Percentiles rank a stretch among this genome's conserved stretches.
phyloP scores from a whole-genome alignment of 2,329 filamentous ascomycete species.

The Aspergillus ochraceus region DNA sequence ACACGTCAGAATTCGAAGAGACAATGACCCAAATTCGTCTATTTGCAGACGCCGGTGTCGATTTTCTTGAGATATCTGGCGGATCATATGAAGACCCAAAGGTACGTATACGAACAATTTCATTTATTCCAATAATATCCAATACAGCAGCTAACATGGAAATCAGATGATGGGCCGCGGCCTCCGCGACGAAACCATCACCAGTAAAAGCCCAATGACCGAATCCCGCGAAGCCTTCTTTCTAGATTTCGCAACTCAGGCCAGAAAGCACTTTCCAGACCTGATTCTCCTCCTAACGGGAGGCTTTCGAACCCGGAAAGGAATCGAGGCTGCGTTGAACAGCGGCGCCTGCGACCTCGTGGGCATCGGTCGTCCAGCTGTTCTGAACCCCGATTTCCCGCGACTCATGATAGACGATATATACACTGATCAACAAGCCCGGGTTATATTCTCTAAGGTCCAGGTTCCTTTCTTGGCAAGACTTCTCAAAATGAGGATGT shows the following conservation, averaged over 20 bases:
- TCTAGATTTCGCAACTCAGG: conserved; percentile 56
- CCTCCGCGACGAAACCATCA: background rate
- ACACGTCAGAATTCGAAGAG: conserved; percentile 32
- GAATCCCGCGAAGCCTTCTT: conserved; percentile 62
- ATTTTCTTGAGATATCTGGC: conserved; percentile 67
- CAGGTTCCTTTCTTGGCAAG: background rate
- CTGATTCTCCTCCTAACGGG: conserved; percentile 57
- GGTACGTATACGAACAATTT: conserved; percentile 25
- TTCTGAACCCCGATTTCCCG: conserved; percentile 32
- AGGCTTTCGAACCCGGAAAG: conserved; percentile 54
- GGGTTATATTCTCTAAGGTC: background rate
- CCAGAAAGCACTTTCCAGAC: conserved; percentile 43
- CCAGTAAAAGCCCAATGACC: background rate
- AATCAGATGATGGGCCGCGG: conserved; percentile 21
- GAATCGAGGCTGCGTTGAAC: conserved; percentile 48
- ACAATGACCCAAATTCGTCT: conserved; percentile 59
- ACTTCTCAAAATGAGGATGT: background rate
- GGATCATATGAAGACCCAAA: conserved; percentile 54
- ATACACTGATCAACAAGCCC: background rate
- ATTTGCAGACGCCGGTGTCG: conserved; percentile 45
- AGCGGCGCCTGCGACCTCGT: conserved; percentile 46
- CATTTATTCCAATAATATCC: background rate
- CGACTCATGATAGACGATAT: background rate
- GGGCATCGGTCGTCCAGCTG: conserved; percentile 44
- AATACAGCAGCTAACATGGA: too few species aligned